Conservation (phyloP, 768 basidiomycete species). For the Termitomyces sp. region DNA sequence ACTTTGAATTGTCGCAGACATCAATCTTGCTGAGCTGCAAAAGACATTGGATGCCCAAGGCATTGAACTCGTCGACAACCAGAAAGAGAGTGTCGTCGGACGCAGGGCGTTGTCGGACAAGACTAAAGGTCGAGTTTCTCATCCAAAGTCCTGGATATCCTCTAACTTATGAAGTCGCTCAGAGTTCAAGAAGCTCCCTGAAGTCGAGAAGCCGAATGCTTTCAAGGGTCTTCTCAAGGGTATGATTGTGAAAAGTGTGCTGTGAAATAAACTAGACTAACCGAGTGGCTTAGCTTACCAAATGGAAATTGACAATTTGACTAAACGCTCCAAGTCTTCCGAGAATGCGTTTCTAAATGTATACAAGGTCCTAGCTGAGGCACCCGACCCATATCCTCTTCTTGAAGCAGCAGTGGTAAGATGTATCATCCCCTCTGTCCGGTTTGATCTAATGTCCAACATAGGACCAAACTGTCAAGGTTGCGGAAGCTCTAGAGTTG, state of each 20-base stretch:
- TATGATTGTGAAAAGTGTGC: constrained; percentile 20
- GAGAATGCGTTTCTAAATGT: constrained; percentile 97
- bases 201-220: constrained; percentile 78
- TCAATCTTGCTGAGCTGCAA: constrained; percentile 86
- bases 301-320: constrained; percentile 92
- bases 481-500: constrained; percentile 72
- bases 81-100: constrained; percentile 94
- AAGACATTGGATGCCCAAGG: constrained; percentile 91
- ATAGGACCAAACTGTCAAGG: constrained; percentile 91
- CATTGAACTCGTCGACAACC: constrained; percentile 94
- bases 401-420: constrained; percentile 88
- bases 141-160: not conserved
- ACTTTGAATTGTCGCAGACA: constrained; percentile 41
- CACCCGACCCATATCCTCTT: constrained; percentile 95
- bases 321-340: constrained; percentile 84
- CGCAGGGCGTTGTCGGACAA: constrained; percentile 92
- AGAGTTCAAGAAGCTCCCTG: constrained; percentile 97
- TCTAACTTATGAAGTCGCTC: not conserved
- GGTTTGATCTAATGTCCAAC: not conserved
- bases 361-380: constrained; percentile 95
- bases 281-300: constrained; percentile 67
- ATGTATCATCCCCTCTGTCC: not conserved
- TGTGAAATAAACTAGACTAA: not conserved
- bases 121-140: constrained; percentile 71
- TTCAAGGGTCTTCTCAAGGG: constrained; percentile 92